Base-by-base conservation (phyloP, 108 stramenopile genomes). In the Skeletonema grethae region DNA sequence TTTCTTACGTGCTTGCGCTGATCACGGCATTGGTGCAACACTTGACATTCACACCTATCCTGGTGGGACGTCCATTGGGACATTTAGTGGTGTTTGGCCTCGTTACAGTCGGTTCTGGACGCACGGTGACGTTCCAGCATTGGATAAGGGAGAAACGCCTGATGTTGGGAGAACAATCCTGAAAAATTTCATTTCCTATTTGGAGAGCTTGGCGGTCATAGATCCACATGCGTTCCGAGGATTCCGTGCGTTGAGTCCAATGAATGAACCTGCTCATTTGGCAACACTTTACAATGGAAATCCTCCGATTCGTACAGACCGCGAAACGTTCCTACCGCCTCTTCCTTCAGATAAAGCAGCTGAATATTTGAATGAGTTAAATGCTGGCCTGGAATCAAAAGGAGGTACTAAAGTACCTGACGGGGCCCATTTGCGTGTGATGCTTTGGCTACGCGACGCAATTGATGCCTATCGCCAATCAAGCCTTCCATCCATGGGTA, bases 201-300 rank as follows among this genome's bases (percentile, higher is more conserved):
- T 90, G 38, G 88, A 88, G 70, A 60, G 72, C 18, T 70, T 92
- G 45, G 57, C 70, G 16, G 70, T 25, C 12, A 57, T 43, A 11
- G 88, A 92, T 56, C 82, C 84, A 41, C 5, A 68, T 38, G 87
- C 91, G 32, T 89, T 92, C 67, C 53, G 61, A 41, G 91, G 91
- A 41, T 34, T 92, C 29, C 45, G 84, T 56, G 87, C 82, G 3
- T 46, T 92, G 45, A 77, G 87, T 5, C 91, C 91, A 9, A 92
- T 92, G 91, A 92, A 92, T 65, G 91, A 92, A 39, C 91, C 91
- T 29, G 91, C 88, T 0, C 91, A 92, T 56, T 73, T 92, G 72
- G 87, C 91, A n/a, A 87, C 87, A 22, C 84, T 82, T 65, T 78
- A 48, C 68, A 73, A 65, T 72, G 88, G 57, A 18, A 56, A 30